A percentile compares a stretch with the other conserved stretches of the same genome.
phyloP scores from a whole-genome alignment of 2,329 filamentous ascomycete species.

The Cercospora beticola region DNA sequence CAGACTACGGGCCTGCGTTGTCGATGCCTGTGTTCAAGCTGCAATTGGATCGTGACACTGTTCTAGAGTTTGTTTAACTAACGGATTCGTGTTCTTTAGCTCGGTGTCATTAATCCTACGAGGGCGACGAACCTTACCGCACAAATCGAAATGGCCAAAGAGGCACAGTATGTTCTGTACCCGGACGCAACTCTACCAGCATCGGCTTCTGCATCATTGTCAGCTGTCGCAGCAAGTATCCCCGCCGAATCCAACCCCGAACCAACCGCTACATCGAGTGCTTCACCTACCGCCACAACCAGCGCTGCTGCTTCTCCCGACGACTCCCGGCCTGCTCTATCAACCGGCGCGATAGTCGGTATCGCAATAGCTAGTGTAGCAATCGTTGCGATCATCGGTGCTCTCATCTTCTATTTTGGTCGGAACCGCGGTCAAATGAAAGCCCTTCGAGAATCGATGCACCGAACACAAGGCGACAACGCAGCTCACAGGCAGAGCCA shows the following conservation, averaged over 20 bases:
- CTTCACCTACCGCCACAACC: background rate
- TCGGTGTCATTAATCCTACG: constrained; percentile 70
- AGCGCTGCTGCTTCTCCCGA: constrained; percentile 3
- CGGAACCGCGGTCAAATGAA: background rate
- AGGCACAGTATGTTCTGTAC: constrained; percentile 36
- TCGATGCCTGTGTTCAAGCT: too few species aligned
- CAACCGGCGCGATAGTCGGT: constrained; percentile 45
- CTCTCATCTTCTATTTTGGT: constrained; percentile 14
- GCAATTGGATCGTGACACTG: background rate
- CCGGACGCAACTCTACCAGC: constrained; percentile 44
- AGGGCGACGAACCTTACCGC: constrained; percentile 28
- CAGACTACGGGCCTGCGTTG: too few species aligned
- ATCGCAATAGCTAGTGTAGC: constrained; percentile 65
- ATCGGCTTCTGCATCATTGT: constrained; percentile 35
- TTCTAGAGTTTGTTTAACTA: background rate
- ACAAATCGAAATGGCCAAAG: constrained; percentile 34
- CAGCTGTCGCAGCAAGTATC: constrained; percentile 25
- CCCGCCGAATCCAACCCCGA: constrained; percentile 2
- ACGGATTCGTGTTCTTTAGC: constrained; percentile 25
- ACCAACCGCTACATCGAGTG: background rate
- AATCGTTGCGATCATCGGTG: constrained; percentile 37
- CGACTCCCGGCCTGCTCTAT: constrained; percentile 30
- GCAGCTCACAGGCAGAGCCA: background rate
- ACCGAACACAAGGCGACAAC: background rate
- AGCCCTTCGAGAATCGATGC: background rate